phyloP scores from a whole-genome alignment of 371 early-diverging fungal species.

The Saksenaea vasiformis region DNA sequence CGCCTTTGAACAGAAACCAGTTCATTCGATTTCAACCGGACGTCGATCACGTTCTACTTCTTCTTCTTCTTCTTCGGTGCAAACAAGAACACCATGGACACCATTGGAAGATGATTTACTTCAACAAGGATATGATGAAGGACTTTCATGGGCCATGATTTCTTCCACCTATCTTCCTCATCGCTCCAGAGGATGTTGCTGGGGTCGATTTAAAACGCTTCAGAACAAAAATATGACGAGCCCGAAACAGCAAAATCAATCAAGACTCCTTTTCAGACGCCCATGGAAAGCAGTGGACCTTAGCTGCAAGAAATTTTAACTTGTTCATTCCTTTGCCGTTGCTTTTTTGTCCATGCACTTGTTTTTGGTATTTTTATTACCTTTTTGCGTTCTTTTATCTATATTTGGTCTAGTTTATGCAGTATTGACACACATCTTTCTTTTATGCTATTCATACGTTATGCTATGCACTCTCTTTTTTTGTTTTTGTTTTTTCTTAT shows the following conservation, averaged over 20 bases:
- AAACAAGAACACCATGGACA: conserved; percentile 37
- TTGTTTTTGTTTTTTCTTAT: too few relatives aligned
- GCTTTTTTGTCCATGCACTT: conserved; percentile 10
- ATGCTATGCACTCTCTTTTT: conserved; percentile 20
- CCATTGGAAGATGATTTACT: conserved; percentile 41
- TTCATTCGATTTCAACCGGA: neutral
- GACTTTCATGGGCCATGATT: conserved; percentile 50
- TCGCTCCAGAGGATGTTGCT: conserved; percentile 49
- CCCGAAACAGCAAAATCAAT: conserved; percentile 24
- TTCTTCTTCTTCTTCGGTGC: conserved; percentile 10
- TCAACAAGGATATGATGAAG: conserved; percentile 43
- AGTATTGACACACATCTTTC: conserved; percentile 21
- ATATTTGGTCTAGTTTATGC: conserved; percentile 21
- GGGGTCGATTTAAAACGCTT: conserved; percentile 48
- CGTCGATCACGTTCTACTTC: conserved; percentile 10
- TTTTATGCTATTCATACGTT: conserved; percentile 6
- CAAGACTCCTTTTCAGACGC: conserved; percentile 26
- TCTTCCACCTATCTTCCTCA: conserved; percentile 43
- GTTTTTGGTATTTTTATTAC: conserved; percentile 14
- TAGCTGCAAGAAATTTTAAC: conserved; percentile 4
- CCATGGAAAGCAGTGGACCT: conserved; percentile 38
- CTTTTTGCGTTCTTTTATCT: conserved; percentile 24
- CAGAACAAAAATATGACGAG: conserved; percentile 36
- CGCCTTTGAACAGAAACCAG: neutral
- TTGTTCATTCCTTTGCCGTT: neutral